phyloP scores from a whole-genome alignment of 805 yeast species.

The Cyberlindnera subsufficiens region DNA sequence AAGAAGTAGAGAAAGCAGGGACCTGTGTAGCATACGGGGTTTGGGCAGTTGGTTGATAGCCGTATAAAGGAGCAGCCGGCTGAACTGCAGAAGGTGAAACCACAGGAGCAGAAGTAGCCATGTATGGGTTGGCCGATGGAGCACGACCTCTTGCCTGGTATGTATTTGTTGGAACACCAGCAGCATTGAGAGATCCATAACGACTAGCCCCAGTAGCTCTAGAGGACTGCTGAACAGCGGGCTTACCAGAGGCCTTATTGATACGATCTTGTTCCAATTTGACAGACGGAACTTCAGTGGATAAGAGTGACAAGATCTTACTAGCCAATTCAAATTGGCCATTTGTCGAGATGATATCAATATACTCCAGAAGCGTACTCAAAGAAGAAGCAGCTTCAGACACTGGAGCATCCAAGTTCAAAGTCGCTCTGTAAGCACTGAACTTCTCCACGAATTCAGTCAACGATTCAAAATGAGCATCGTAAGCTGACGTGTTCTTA shows the following conservation, averaged over 20 bases:
- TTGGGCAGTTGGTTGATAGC: conserved; percentile 8
- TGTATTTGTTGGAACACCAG: conserved; percentile 6
- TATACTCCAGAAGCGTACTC: conserved; percentile 70
- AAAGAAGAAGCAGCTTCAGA: conserved; percentile 26
- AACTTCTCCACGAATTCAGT: conserved; percentile 81
- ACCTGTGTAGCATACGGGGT: conserved; percentile 9
- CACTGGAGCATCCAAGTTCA: conserved; percentile 27
- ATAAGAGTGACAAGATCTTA: conserved; percentile 62
- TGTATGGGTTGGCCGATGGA: conserved; percentile 14
- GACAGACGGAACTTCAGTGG: conserved; percentile 67
- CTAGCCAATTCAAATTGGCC: conserved; percentile 83
- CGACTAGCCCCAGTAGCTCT: conserved; percentile 10
- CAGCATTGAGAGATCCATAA: conserved; percentile 13
- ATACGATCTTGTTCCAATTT: conserved; percentile 77
- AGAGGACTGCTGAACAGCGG: conserved; percentile 11
- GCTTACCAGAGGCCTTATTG: conserved; percentile 48
- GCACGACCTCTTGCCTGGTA: conserved; percentile 6
- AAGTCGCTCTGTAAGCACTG: conserved; percentile 59
- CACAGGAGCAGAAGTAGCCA: conserved; percentile 9
- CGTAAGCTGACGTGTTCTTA: conserved; percentile 55
- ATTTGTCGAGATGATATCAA: conserved; percentile 69
- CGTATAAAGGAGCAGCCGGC: conserved; percentile 10
- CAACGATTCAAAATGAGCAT: conserved; percentile 78
- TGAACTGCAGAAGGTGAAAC: conserved; percentile 1
- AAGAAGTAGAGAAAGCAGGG: conserved; percentile 16